phyloP scores from a whole-genome alignment of 495 filamentous ascomycete species.

The Podospora anserina region DNA sequence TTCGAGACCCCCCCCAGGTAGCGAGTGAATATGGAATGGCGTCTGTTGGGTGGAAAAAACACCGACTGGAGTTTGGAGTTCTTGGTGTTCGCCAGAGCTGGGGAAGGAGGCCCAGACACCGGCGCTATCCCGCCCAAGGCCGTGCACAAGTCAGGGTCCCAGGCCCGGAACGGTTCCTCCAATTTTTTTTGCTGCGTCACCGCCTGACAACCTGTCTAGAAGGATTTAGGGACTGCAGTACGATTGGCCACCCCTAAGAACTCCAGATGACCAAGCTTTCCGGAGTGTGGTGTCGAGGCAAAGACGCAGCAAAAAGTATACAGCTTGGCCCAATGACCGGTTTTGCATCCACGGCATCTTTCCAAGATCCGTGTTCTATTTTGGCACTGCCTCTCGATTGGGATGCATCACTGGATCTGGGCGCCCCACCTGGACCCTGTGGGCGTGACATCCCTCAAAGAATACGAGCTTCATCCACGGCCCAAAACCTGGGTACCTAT shows the following conservation, averaged over 20 bases:
- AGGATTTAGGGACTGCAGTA: neutral
- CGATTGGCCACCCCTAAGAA: conserved; percentile 2
- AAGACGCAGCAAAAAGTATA: neutral
- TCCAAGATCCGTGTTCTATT: conserved; percentile 14
- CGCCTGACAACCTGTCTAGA: neutral
- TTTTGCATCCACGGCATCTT: too few relatives aligned
- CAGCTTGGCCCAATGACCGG: conserved; percentile 6
- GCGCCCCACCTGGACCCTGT: conserved; percentile 7
- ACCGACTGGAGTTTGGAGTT: neutral
- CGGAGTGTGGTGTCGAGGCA: neutral
- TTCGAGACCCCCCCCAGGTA: conserved; percentile 2
- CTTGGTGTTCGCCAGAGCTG: neutral
- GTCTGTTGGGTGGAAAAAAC: neutral
- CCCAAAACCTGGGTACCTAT: neutral
- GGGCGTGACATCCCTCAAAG: neutral
- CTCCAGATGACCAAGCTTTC: neutral
- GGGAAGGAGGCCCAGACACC: neutral
- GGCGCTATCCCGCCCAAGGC: neutral
- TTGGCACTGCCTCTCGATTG: conserved; percentile 22
- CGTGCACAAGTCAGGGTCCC: neutral
- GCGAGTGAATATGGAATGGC: neutral
- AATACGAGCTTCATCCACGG: conserved; percentile 13
- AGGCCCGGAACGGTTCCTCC: neutral
- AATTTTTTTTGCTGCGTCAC: neutral
- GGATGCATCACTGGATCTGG: conserved; percentile 10